Base-by-base conservation (phyloP, 495 filamentous ascomycete species). In the Bacidia gigantensis region DNA sequence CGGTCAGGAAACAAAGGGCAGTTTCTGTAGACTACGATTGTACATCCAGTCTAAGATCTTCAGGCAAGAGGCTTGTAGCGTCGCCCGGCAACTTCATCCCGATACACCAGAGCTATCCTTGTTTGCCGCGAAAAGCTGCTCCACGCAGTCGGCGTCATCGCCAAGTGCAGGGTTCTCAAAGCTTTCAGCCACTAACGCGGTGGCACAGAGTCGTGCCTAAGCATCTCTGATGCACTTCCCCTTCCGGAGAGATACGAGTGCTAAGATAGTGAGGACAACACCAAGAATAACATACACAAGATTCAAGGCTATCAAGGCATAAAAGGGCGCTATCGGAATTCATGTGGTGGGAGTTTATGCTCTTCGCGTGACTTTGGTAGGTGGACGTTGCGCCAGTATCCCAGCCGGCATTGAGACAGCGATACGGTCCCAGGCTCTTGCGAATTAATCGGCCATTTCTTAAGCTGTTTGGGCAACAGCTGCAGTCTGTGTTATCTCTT, bases 121-220 rank as follows among this genome's bases (percentile, higher is more conserved):
- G n/a, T n/a, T n/a, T n/a, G n/a, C n/a, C n/a, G n/a, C 56, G 40
- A 50, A 58, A 22, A 58, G 40, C 46, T 42, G 40, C n/a, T 56
- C 46, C n/a, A 58, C 52, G 25, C 45, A n/a, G 29, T n/a, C 39
- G 3, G 56, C 56, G 42, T 58, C 53, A 24, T 58, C 56, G 21
- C 53, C 56, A 46, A 56, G 38, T 3, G 24, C 26, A 3, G 56
- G 45, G 46, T 24, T 43, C 53, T 57, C 54, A 41, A 58, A 58
- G 21, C 44, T 51, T 29, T 58, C 54, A 10, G 53, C 56, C 46
- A 58, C 56, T n/a, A 58, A 26, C 7, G 54, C 52, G 21, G 32
- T 26, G n/a, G 40, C 14, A 46, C 54, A 56, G 9, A 58, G 46
- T 17, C 56, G 17, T 24, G 52, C 52, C 22, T 55, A 45, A 1